These are phyloP conservation scores for Zoysia matrella DNA, from an alignment of 202 grass and related monocot genomes.

Conservation along the genomic window DNA sequence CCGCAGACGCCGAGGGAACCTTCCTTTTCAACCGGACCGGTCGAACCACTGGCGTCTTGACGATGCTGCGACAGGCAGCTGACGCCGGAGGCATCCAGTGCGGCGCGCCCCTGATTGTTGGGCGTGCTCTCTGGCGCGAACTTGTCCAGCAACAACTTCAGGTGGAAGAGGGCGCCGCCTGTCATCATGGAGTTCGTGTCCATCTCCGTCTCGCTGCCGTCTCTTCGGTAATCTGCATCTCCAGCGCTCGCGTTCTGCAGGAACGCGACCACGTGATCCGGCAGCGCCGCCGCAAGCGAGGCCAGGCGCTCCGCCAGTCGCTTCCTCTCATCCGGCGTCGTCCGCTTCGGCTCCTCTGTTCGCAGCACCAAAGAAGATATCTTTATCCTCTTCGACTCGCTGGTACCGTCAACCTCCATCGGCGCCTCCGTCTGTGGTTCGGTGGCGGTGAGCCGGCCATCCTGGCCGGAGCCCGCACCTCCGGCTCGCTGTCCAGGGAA, in stretches of 20 bases:
- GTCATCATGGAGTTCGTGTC: neutral
- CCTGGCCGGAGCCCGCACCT: neutral
- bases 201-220: neutral
- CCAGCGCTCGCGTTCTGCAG: neutral
- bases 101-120: neutral
- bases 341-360: neutral
- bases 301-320: conserved; percentile 23
- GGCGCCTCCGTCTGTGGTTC: neutral
- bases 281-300: conserved; percentile 31
- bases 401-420: neutral
- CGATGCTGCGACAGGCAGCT: neutral
- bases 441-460: neutral
- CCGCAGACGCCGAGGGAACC: neutral
- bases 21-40: neutral
- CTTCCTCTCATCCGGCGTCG: neutral
- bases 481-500: neutral
- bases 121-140: neutral
- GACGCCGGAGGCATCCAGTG: neutral
- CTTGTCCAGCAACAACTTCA: conserved; percentile 42
- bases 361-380: neutral
- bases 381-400: conserved; percentile 7
- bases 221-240: neutral
- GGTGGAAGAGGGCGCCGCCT: neutral
- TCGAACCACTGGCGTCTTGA: neutral
- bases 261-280: conserved; percentile 22